Evolutionary conservation across 495 filamentous ascomycete genomes (phyloP).

Genomic region (Talaromyces adpressus): DNA sequence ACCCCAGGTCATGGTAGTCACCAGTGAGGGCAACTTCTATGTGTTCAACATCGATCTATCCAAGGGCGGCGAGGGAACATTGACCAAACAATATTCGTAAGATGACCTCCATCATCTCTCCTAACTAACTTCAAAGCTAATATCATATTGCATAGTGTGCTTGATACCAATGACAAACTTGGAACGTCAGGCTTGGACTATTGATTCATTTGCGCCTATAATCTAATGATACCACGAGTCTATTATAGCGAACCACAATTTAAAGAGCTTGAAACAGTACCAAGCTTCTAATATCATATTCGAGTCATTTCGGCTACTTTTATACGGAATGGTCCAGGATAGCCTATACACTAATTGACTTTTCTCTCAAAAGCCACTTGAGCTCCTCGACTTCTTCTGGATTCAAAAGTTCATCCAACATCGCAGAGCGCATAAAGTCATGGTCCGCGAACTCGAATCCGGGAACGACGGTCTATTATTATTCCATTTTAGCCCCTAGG

Average conservation of each 20-base stretch:
- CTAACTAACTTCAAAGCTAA: slow-evolving; percentile 5
- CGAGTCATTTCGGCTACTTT: background rate
- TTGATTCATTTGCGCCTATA: slow-evolving; percentile 15
- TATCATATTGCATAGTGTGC: slow-evolving; percentile 23
- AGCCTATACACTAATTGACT: slow-evolving; percentile 3
- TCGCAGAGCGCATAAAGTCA: slow-evolving; percentile 45
- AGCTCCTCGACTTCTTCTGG: slow-evolving; percentile 39
- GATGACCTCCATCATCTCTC: slow-evolving; percentile 20
- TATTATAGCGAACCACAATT: slow-evolving; percentile 2
- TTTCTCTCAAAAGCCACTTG: slow-evolving; percentile 39
- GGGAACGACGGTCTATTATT: slow-evolving; percentile 50
- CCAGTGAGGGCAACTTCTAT: slow-evolving; percentile 89
- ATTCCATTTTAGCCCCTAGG: background rate
- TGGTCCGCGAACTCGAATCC: slow-evolving; percentile 61
- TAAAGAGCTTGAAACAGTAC: background rate
- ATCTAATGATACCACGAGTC: background rate
- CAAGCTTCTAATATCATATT: background rate
- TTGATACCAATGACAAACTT: slow-evolving; percentile 46
- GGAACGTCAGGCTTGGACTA: slow-evolving; percentile 42
- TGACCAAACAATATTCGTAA: slow-evolving; percentile 86
- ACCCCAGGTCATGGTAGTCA: slow-evolving; percentile 96
- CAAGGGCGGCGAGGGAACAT: slow-evolving; percentile 85
- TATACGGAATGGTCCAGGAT: background rate
- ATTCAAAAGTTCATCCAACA: slow-evolving; percentile 40
- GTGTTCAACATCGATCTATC: slow-evolving; percentile 94